Conservation (phyloP, 139 green algal genomes). For the Tetraselmis striata region DNA sequence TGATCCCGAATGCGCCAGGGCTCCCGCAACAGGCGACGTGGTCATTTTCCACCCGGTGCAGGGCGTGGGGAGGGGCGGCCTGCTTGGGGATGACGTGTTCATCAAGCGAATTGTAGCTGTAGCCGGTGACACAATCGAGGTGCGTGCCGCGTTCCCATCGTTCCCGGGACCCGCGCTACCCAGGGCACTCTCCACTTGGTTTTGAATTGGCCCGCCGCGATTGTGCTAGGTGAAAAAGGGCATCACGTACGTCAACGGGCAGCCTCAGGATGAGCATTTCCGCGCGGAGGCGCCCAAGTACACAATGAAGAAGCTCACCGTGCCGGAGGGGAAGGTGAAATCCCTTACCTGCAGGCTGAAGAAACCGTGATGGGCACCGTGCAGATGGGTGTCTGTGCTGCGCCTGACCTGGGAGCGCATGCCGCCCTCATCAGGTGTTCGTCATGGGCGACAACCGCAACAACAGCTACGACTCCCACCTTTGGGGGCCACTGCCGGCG, state of each 20-base stretch:
- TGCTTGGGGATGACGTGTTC: slow-evolving; percentile 83
- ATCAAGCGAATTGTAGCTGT: slow-evolving; percentile 94
- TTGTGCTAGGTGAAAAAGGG: slow-evolving; percentile 71
- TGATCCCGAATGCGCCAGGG: no score
- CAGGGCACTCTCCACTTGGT: no score
- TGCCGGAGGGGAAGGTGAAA: slow-evolving; percentile 67
- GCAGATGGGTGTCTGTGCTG: no score
- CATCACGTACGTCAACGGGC: slow-evolving; percentile 77
- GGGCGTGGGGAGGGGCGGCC: slow-evolving; percentile 12
- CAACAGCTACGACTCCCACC: slow-evolving; percentile 96
- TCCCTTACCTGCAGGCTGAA: slow-evolving; percentile 1
- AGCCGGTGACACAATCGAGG: slow-evolving; percentile 82
- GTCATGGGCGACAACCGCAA: slow-evolving; percentile 99
- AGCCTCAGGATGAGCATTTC: slow-evolving; percentile 68
- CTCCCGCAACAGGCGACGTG: slow-evolving; percentile 73
- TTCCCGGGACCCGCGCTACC: no score
- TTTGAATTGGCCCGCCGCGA: no score
- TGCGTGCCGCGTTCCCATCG: no score
- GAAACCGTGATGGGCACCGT: no score
- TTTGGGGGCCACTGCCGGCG: slow-evolving; percentile 88
- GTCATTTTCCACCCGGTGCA: slow-evolving; percentile 89
- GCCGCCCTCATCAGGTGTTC: slow-evolving; percentile 65
- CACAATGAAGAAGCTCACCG: slow-evolving; percentile 44
- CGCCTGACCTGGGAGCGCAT: not conserved
- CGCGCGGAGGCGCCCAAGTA: slow-evolving; percentile 77